These are phyloP conservation scores for Gracilariopsis chorda DNA, from an alignment of 23 red algal species.

Conservation along the genomic window DNA sequence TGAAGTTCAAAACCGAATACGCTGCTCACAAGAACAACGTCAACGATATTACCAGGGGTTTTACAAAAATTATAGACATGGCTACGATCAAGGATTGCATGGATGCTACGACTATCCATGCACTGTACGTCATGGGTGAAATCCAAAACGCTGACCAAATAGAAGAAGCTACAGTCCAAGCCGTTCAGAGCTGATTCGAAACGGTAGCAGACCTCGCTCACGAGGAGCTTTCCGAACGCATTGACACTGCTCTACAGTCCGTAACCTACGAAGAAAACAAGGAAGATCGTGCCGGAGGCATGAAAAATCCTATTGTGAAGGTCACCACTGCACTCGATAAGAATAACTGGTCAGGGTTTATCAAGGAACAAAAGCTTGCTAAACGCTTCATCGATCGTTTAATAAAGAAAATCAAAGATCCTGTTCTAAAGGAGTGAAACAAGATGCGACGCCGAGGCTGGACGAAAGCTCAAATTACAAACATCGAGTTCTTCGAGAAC, in stretches of 20 bases:
- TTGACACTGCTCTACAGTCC: neutral
- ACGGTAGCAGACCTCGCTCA: neutral
- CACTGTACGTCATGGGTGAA: no score
- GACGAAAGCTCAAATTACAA: neutral
- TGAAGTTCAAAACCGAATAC: conserved; percentile 9
- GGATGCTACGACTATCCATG: neutral
- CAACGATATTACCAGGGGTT: neutral
- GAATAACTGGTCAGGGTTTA: neutral
- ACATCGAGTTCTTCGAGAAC: neutral
- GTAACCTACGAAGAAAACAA: neutral
- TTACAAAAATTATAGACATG: neutral
- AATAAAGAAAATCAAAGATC: neutral
- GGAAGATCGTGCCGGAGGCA: neutral
- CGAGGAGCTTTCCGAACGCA: neutral
- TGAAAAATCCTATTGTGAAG: neutral
- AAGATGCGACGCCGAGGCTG: neutral
- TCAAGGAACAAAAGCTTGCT: neutral
- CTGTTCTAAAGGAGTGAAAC: neutral
- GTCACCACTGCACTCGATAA: neutral
- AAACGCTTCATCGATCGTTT: neutral
- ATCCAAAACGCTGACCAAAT: no score
- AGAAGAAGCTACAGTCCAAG: no score
- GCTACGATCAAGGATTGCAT: conserved; percentile 17
- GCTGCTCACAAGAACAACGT: neutral
- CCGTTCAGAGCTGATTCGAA: no score